These are phyloP conservation scores for Rhodofomes roseus DNA, from an alignment of 1,284 basidiomycete species.

Conservation along the genomic window DNA sequence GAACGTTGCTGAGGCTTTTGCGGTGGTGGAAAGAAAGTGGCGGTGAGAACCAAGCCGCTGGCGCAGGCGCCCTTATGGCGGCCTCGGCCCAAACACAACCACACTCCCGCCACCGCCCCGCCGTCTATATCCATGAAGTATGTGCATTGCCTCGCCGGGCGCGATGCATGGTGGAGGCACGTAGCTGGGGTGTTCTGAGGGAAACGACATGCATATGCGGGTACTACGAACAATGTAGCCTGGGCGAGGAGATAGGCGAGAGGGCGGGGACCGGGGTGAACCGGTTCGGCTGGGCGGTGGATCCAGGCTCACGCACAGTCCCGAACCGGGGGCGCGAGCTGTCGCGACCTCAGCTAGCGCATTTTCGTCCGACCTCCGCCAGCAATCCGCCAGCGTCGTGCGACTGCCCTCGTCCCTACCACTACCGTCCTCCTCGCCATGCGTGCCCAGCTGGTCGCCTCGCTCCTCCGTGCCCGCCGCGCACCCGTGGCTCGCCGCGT, in stretches of 20 bases:
- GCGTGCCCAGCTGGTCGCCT: slow-evolving; percentile 45
- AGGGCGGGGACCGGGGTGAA: slow-evolving; percentile 21
- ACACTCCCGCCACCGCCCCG: slow-evolving; percentile 17
- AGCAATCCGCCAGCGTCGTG: slow-evolving; percentile 10
- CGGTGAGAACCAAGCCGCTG: slow-evolving; percentile 11
- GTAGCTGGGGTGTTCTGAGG: too few relatives aligned
- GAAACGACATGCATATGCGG: too few relatives aligned
- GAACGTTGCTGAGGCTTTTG: slow-evolving; percentile 9
- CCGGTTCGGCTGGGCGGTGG: slow-evolving; percentile 23
- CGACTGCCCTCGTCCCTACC: slow-evolving; percentile 11
- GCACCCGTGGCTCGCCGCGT: slow-evolving; percentile 33
- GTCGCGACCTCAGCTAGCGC: slow-evolving; percentile 11
- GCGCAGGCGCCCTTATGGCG: slow-evolving; percentile 11
- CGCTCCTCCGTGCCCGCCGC: slow-evolving; percentile 53
- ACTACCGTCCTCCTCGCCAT: slow-evolving; percentile 25
- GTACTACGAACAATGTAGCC: not conserved
- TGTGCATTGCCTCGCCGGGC: too few relatives aligned
- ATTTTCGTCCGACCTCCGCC: slow-evolving; percentile 23
- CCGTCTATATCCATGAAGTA: not conserved
- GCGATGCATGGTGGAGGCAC: too few relatives aligned
- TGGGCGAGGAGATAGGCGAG: not conserved
- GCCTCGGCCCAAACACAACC: slow-evolving; percentile 26
- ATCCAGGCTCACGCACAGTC: slow-evolving; percentile 16
- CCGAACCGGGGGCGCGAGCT: slow-evolving; percentile 22
- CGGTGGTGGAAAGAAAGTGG: slow-evolving; percentile 13